Evolutionary conservation across 106 monocot species (phyloP).

Genomic region (Allium fistulosum): DNA sequence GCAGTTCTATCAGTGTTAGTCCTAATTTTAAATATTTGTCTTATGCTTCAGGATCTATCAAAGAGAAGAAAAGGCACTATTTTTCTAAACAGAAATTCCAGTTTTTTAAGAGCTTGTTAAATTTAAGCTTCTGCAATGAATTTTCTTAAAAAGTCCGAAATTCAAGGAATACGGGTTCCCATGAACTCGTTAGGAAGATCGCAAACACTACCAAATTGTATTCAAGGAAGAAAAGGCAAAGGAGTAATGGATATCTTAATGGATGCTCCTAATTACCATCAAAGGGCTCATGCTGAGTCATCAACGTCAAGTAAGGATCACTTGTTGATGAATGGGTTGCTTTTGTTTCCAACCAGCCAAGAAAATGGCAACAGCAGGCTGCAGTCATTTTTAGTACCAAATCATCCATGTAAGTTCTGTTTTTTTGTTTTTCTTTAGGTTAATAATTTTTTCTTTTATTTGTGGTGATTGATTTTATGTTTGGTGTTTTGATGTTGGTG

Average conservation of each 20-base stretch:
- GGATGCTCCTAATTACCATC: too few species aligned
- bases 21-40: too few species aligned
- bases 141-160: not conserved
- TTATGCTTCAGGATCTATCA: too few species aligned
- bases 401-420: not conserved
- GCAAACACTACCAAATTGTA: not conserved
- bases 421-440: not conserved
- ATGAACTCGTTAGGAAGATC: not conserved
- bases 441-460: too few species aligned
- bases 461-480: too few species aligned
- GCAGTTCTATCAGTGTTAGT: too few species aligned
- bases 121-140: not conserved
- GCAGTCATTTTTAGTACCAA: not conserved
- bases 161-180: not conserved
- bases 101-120: too few species aligned
- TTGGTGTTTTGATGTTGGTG: too few species aligned
- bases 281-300: not conserved
- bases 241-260: too few species aligned
- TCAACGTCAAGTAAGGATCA: not conserved
- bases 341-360: not conserved
- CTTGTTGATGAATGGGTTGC: not conserved
- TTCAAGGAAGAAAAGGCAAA: not conserved
- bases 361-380: not conserved
- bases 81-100: too few species aligned
- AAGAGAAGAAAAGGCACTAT: too few species aligned